Conservation (phyloP, 305 asterid species). For the Fraxinus sp. region DNA sequence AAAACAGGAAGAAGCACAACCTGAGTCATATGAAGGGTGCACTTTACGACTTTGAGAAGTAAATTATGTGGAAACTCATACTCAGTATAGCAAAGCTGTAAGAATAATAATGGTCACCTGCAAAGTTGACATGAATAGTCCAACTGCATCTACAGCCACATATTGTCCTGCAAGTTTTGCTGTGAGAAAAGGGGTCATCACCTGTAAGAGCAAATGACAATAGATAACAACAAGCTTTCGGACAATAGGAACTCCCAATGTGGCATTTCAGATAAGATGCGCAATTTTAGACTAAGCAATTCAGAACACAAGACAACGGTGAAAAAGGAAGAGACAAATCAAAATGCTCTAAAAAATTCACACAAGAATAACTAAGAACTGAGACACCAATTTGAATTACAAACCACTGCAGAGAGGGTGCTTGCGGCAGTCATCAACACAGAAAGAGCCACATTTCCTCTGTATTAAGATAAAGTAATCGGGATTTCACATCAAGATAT, state of each 20-base stretch:
- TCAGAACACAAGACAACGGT: not conserved
- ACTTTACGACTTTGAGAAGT: not conserved
- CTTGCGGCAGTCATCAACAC: slow-evolving; percentile 97
- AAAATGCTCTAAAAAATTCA: not conserved
- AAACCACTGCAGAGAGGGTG: slow-evolving; percentile 85
- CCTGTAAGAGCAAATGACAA: slow-evolving; percentile 38
- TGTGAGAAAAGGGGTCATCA: slow-evolving; percentile 90
- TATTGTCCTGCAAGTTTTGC: slow-evolving; percentile 88
- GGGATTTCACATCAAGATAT: slow-evolving; percentile 27
- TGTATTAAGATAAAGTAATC: slow-evolving; percentile 32
- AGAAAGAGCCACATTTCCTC: slow-evolving; percentile 95
- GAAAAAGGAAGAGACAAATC: slow-evolving; percentile 2
- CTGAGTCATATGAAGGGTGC: slow-evolving; percentile 29
- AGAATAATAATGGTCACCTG: slow-evolving; percentile 46
- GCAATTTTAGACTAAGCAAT: not conserved
- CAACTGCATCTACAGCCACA: slow-evolving; percentile 85
- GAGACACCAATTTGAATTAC: slow-evolving; percentile 31
- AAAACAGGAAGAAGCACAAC: slow-evolving; percentile 91
- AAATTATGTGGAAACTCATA: not conserved
- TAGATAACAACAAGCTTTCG: not conserved
- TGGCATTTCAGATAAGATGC: not conserved
- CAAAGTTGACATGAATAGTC: slow-evolving; percentile 79
- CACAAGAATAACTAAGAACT: not conserved
- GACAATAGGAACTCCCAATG: not conserved
- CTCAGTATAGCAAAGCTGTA: not conserved